Base-by-base conservation (phyloP, 73 alveolate genomes). In the Paraurostyla sp. region DNA sequence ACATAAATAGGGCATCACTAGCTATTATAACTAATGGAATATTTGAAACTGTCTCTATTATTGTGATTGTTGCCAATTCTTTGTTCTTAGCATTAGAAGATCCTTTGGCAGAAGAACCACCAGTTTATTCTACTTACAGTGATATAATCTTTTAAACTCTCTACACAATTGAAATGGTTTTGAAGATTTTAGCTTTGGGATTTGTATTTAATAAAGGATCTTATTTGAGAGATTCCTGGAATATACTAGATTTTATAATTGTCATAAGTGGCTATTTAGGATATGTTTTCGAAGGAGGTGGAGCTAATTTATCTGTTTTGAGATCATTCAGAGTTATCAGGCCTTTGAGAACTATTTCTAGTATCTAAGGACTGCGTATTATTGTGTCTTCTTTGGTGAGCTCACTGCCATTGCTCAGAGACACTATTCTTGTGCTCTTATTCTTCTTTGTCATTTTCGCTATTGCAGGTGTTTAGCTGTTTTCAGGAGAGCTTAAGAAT, bases 241-340 rank as follows among this genome's bases (percentile, higher is more conserved):
- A 94, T 80, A 65, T 93, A 0, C 82, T 95, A 27, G 97, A 95
- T 83, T 91, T 93, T 25, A 56, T 93, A 0, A 71, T 95, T 25
- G 93, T 96, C 4, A 48, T 93, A 32, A 85, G 96, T 49, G 98
- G 95, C 32, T 96, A 88, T 57, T n/a, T 96, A 22, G 91, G 96
- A 2, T 59, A 89, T 59, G n/a, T 90, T 30, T 51, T 93, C 42
- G 29, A 52, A 46, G 92, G 94, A 6, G 87, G 93, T 9, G 88
- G 83, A 3, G 92, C 88, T 0, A 85, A 93, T 40, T 73, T 97
- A 20, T 91, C 96, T 20, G 99, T 97, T 3, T 91, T 98, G 45
- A 84, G 99, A 78, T 94, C 98, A 18, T 93, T 98, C 78, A 93
- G 99, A 92, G 99, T 97, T 40, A 75, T 98, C 30, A 93, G 99